Evolutionary conservation across 352 stramenopile genomes (phyloP).

Genomic region (Saprolegnia diclina): DNA sequence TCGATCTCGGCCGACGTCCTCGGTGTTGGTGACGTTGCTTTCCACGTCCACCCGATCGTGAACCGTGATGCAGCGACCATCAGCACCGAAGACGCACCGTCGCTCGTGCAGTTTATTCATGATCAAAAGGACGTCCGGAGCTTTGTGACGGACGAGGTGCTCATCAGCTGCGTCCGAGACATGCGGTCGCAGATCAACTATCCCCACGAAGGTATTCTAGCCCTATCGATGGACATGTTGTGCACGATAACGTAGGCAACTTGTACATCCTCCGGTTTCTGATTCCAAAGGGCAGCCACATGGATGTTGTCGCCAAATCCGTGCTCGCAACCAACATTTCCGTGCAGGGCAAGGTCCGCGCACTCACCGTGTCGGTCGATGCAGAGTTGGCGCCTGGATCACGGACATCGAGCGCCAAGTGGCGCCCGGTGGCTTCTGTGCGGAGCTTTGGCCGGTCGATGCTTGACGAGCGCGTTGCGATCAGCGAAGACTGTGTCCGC

Average conservation of each 20-base stretch:
- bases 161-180: background rate
- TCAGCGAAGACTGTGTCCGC: slow-evolving; percentile 16
- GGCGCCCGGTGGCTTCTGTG: too few species aligned
- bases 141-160: slow-evolving; percentile 19
- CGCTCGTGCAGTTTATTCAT: background rate
- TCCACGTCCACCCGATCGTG: background rate
- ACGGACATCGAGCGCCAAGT: background rate
- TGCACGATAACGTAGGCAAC: background rate
- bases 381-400: background rate
- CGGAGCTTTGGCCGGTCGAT: background rate
- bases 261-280: slow-evolving; percentile 22
- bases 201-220: background rate
- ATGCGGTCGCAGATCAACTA: background rate
- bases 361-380: background rate
- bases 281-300: background rate
- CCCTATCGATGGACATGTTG: background rate
- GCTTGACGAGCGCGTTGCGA: slow-evolving; percentile 2
- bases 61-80: background rate
- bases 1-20: slow-evolving; percentile 7
- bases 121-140: background rate
- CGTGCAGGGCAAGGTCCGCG: background rate
- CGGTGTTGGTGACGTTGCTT: slow-evolving; percentile 12
- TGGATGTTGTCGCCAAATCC: slow-evolving; percentile 21
- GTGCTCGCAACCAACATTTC: slow-evolving; percentile 4
- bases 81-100: background rate